Evolutionary conservation across 495 filamentous ascomycete species (phyloP).

Genomic region (Chaetomium cochliodes): DNA sequence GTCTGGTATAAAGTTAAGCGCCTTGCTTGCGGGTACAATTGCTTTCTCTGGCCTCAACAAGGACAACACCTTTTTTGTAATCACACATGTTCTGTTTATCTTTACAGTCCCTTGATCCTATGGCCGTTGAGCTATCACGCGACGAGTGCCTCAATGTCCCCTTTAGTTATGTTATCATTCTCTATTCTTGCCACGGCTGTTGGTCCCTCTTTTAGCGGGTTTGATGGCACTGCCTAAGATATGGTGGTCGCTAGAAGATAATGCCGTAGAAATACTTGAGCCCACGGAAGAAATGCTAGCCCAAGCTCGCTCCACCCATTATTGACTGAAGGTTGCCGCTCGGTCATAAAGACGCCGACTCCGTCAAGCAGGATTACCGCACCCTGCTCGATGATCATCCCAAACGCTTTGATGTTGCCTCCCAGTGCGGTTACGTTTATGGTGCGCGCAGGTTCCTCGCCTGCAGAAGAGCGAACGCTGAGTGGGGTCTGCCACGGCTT

Average conservation of each 20-base stretch:
- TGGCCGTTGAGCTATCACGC: constrained; percentile 56
- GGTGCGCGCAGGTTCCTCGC: too few relatives aligned
- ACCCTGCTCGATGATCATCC: constrained; percentile 44
- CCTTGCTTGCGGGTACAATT: constrained; percentile 15
- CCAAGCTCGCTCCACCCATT: constrained; percentile 55
- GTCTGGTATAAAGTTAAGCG: too few relatives aligned
- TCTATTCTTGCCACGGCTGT: background rate
- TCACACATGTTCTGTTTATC: constrained; percentile 43
- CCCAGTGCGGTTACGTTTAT: too few relatives aligned
- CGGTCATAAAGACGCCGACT: constrained; percentile 53
- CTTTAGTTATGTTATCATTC: constrained; percentile 36
- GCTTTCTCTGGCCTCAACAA: constrained; percentile 36
- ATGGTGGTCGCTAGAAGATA: too few relatives aligned
- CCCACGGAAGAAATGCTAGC: constrained; percentile 50
- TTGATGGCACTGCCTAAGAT: too few relatives aligned
- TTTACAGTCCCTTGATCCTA: constrained; percentile 63
- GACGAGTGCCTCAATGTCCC: constrained; percentile 48
- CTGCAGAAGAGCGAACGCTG: too few relatives aligned
- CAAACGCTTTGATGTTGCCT: too few relatives aligned
- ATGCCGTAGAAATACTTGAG: constrained; percentile 58
- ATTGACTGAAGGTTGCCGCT: constrained; percentile 48
- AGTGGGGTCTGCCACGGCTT: too few relatives aligned
- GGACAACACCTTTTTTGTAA: constrained; percentile 38
- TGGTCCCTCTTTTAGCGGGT: too few relatives aligned
- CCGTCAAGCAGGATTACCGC: constrained; percentile 55